Evolutionary conservation across 2,329 filamentous ascomycete species (phyloP).

Genomic region (Akanthomyces dipterigenus): DNA sequence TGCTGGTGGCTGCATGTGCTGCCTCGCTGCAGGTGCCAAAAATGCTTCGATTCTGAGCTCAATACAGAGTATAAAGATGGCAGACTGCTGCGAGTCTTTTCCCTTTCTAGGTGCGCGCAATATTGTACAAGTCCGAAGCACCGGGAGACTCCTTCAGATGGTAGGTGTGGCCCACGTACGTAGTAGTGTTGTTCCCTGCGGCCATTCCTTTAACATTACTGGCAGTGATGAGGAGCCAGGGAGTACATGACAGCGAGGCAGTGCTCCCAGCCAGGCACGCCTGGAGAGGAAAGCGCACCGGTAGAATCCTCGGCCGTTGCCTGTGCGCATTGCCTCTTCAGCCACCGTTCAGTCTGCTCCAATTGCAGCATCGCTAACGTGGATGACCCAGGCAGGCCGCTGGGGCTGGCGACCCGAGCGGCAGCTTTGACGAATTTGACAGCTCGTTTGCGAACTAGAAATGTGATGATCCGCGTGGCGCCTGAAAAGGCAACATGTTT

Average conservation of each 20-base stretch:
- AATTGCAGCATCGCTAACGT: background rate
- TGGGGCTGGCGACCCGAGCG: background rate
- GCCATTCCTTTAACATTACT: background rate
- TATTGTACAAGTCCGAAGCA: background rate
- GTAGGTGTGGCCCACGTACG: background rate
- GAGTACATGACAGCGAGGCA: constrained; percentile 2
- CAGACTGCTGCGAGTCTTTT: background rate
- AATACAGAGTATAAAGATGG: background rate
- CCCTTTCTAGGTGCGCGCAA: background rate
- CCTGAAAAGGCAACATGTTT: background rate
- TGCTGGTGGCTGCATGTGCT: background rate
- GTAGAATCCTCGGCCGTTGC: background rate
- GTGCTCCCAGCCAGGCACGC: background rate
- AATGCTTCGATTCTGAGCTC: background rate
- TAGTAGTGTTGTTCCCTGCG: background rate
- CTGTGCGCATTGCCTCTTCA: background rate
- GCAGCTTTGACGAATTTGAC: background rate
- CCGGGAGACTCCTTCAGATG: constrained; percentile 2
- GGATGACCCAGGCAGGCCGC: background rate
- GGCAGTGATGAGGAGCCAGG: background rate
- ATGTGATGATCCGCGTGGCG: background rate
- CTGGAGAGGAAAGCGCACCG: background rate
- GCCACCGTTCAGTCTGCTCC: background rate
- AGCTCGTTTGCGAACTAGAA: background rate
- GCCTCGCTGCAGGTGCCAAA: background rate